Percentiles rank a stretch among this genome's conserved stretches.
phyloP scores from a whole-genome alignment of 257 asterid species.

The Echium plantagineum region DNA sequence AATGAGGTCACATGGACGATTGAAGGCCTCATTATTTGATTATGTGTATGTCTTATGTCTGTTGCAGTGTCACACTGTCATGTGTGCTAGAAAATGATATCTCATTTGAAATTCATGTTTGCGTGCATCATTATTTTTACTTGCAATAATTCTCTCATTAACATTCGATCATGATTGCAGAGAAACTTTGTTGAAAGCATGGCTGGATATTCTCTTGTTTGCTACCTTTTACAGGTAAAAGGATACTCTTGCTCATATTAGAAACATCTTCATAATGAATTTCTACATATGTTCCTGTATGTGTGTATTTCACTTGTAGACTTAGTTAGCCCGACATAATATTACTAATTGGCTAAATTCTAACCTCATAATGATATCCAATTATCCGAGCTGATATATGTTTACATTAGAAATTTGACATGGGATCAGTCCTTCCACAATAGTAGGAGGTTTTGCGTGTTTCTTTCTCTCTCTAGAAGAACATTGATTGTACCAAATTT shows the following conservation, averaged over 20 bases:
- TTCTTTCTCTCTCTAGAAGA: neutral
- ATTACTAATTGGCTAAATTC: neutral
- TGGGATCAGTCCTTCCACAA: neutral
- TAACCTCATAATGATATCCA: neutral
- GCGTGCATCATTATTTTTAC: neutral
- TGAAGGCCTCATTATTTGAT: too few relatives aligned
- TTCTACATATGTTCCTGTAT: neutral
- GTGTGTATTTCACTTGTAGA: neutral
- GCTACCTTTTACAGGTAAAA: constrained; percentile 81
- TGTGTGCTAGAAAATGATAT: neutral
- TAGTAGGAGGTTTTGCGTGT: too few relatives aligned
- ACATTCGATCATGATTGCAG: constrained; percentile 20
- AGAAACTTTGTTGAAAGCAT: constrained; percentile 97
- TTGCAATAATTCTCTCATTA: constrained; percentile 1
- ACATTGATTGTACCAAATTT: too few relatives aligned
- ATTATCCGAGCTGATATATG: neutral
- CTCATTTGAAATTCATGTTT: neutral
- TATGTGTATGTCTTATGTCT: too few relatives aligned
- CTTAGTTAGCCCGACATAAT: neutral
- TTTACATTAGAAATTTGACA: neutral
- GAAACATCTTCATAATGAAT: neutral
- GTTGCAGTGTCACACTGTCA: too few relatives aligned
- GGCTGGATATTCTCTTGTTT: constrained; percentile 98
- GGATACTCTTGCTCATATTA: neutral
- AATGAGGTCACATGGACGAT: too few relatives aligned